phyloP scores from a whole-genome alignment of 2,329 filamentous ascomycete genomes.

The Paecilomyces sp. region DNA sequence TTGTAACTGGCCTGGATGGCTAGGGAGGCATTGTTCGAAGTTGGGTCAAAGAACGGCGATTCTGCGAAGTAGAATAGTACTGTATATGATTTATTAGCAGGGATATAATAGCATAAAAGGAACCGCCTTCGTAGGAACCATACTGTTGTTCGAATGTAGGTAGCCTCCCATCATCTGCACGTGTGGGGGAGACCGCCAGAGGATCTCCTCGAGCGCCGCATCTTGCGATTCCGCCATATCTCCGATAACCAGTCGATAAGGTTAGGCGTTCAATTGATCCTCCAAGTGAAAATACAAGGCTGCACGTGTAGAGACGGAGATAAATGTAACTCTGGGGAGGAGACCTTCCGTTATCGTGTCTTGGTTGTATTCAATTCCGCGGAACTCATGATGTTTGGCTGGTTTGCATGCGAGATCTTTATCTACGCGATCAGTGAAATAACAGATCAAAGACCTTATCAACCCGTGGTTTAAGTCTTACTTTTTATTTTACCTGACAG shows the following conservation, averaged over 20 bases:
- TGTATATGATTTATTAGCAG: constrained; percentile 13
- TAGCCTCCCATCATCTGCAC: constrained; percentile 40
- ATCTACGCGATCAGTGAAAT: not conserved
- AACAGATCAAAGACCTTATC: too few species aligned
- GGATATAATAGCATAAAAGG: not conserved
- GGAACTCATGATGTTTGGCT: not conserved
- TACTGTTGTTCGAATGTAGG: constrained; percentile 40
- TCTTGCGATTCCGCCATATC: constrained; percentile 28
- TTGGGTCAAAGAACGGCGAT: constrained; percentile 57
- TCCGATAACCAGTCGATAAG: not conserved
- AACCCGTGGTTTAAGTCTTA: too few species aligned
- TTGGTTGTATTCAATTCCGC: not conserved
- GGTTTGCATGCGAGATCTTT: not conserved
- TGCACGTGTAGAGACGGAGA: not conserved
- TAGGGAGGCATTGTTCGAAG: constrained; percentile 54
- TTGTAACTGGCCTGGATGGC: constrained; percentile 46
- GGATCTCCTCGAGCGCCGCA: constrained; percentile 36
- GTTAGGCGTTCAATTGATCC: not conserved
- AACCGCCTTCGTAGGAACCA: constrained; percentile 4
- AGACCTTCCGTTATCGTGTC: not conserved
- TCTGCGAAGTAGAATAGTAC: constrained; percentile 57
- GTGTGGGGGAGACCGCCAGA: constrained; percentile 39
- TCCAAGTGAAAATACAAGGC: not conserved
- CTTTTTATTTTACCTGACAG: too few species aligned
- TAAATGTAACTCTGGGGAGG: not conserved